Evolutionary conservation across 371 early-diverging fungal genomes (phyloP), one percentile per base, ranked within the genome.

Genomic region (Ordospora pajunii): DNA sequence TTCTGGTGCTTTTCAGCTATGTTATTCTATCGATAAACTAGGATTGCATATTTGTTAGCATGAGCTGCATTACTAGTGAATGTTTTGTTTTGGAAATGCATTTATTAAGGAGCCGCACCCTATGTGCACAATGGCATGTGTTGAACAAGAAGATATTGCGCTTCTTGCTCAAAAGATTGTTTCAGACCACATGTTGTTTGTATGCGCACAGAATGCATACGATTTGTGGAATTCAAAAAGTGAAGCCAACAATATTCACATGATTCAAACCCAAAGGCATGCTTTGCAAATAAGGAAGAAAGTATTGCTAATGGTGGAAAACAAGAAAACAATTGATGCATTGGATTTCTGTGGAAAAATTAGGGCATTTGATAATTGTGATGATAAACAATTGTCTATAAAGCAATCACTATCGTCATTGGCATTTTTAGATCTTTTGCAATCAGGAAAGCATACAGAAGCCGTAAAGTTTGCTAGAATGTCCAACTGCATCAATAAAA

Each of bases 141-240:
- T 7, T 48, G 17, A n/a, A 58, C 40, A 40, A 58, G 58, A 58
- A 19, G 58, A 58, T 58, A 10, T 58, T 12, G 58, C 27, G 6
- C n/a, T 40, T 37, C 37, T 58, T 6, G 58, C 58, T n/a, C 27
- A 37, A 25, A 58, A 40, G 37, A 37, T 58, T 2, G 40, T 58
- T 37, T 27, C 58, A 11, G 58, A 58, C n/a, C 58, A 58, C 37
- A 58, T 58, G 58, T n/a, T 27, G 40, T 58, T 58, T 37, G 58
- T 58, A 37, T 58, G 58, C 32, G 58, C 58, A 25, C 37, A 58
- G 14, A 58, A 58, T 11, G 58, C 58, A 37, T 14, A 37, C 7
- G 40, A 37, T 12, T 19, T 58, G 25, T 58, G 58, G 58, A 58
- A 58, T 17, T n/a, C 11, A 14, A 58, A 40, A 25, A 32, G 2